phyloP scores from a whole-genome alignment of 176 grass and related monocot species.

The Oryza glumipatula region DNA sequence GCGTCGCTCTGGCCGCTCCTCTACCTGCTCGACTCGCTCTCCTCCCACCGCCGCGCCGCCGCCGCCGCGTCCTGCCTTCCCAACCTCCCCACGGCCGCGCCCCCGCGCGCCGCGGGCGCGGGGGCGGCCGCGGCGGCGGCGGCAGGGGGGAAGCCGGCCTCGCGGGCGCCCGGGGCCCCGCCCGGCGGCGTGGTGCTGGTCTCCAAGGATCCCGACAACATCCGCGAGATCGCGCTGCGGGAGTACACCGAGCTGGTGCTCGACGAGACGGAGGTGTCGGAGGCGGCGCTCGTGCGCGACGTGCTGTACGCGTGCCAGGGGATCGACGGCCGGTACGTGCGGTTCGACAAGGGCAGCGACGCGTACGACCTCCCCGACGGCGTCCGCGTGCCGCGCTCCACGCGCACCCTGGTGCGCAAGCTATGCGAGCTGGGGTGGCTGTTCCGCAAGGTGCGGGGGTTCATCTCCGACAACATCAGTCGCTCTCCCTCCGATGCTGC shows the following conservation, averaged over 20 bases:
- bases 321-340: slow-evolving; percentile 84
- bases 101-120: background rate
- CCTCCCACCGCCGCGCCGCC: slow-evolving; percentile 51
- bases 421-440: slow-evolving; percentile 90
- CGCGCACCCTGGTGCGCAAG: slow-evolving; percentile 78
- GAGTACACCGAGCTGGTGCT: slow-evolving; percentile 93
- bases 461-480: slow-evolving; percentile 65
- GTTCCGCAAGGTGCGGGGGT: slow-evolving; percentile 80
- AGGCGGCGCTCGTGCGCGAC: slow-evolving; percentile 85
- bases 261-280: slow-evolving; percentile 82
- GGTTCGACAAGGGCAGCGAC: slow-evolving; percentile 61
- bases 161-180: slow-evolving; percentile 47
- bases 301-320: slow-evolving; percentile 96
- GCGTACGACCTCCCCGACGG: slow-evolving; percentile 79
- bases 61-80: slow-evolving; percentile 41
- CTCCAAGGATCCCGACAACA: slow-evolving; percentile 85
- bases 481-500: slow-evolving; percentile 49
- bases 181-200: slow-evolving; percentile 72
- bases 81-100: slow-evolving; percentile 37
- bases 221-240: slow-evolving; percentile 85
- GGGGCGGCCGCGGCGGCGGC: background rate
- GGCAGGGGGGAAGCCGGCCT: background rate
- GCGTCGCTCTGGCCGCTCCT: slow-evolving; percentile 86
- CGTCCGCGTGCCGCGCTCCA: slow-evolving; percentile 83
- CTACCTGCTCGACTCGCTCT: slow-evolving; percentile 91